Evolutionary conservation across 495 filamentous ascomycete genomes (phyloP).

Genomic region (Hypoxylon perforatum): DNA sequence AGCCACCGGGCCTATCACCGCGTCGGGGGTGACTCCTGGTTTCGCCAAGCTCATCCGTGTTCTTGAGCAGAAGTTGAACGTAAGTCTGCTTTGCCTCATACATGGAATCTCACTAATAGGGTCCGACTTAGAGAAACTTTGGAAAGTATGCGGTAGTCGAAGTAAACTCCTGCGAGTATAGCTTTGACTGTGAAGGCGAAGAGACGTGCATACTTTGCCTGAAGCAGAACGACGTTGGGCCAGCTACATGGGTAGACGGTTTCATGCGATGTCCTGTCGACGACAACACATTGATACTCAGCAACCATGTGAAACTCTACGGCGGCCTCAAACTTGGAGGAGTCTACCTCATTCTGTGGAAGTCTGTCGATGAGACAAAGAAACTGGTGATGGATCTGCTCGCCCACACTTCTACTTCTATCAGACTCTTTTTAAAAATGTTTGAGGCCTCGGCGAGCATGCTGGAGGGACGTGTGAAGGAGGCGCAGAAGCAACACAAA

Average conservation of each 20-base stretch:
- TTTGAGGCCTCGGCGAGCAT: not conserved
- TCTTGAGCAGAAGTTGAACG: not conserved
- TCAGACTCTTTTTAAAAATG: too few species aligned
- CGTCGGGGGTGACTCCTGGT: not conserved
- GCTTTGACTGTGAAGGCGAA: too few species aligned
- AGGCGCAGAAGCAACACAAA: not conserved
- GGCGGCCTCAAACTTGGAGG: not conserved
- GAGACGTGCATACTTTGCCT: too few species aligned
- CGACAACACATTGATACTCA: not conserved
- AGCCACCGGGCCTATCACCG: not conserved
- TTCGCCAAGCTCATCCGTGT: not conserved
- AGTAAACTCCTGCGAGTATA: too few species aligned
- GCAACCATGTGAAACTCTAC: not conserved
- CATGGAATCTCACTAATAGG: not conserved
- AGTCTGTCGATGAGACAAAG: not conserved
- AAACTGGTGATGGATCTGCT: too few species aligned
- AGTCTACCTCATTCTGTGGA: not conserved
- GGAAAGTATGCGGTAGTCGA: too few species aligned
- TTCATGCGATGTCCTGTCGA: not conserved
- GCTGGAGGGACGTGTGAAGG: not conserved
- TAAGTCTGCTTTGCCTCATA: not conserved
- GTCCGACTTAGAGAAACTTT: not conserved
- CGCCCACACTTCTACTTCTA: too few species aligned
- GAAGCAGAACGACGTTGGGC: too few species aligned
- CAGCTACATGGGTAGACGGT: too few species aligned